Evolutionary conservation across 2,329 filamentous ascomycete genomes (phyloP), one percentile per base, ranked within the genome.

Genomic region (Aspergillus terreus): DNA sequence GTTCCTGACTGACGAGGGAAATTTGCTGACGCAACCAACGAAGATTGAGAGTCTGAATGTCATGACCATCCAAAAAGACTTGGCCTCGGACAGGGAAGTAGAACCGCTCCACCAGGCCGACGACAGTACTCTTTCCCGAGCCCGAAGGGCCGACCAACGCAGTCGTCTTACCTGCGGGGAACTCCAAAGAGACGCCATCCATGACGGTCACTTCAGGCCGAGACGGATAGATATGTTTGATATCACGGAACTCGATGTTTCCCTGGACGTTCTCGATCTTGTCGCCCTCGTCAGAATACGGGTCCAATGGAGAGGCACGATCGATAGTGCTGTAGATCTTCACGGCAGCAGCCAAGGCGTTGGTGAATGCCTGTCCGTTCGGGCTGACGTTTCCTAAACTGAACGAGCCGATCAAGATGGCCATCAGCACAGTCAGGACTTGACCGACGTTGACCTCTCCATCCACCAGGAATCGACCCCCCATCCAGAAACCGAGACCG

Each of bases 261-360:
- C 94, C 94, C 53, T 87, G 77, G 2, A 96, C 79, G 17, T 82
- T 71, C 1, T 90, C 84, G 1, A 95, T 79, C 59, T 80, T 91
- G 54, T 82, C 77, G n/a, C 92, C 94, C 7, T 79, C 76, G 1
- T 86, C 80, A 2, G 81, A 82, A 5, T 83, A 82, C 0, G 92
- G 85, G 64, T 99, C 88, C 44, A 97, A 78, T 0, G 92, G 91
- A 0, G 94, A 96, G 3, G 76, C 64, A 47, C 94, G 87, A 70
- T 97, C 92, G 59, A 97, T 97, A 1, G 92, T 96, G 66, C 85
- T 88, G 76, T 87, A 96, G 56, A 99, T 96, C 76, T 97, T 97
- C 50, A 83, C 82, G 3, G 90, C 91, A 2, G 94, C 92, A 30
- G 90, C 89, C 5, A 95, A 75, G 36, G 85, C 88, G 12, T 86